These are phyloP conservation scores for Cudoniella acicularis DNA, from an alignment of 495 filamentous ascomycete species.

Conservation along the genomic window DNA sequence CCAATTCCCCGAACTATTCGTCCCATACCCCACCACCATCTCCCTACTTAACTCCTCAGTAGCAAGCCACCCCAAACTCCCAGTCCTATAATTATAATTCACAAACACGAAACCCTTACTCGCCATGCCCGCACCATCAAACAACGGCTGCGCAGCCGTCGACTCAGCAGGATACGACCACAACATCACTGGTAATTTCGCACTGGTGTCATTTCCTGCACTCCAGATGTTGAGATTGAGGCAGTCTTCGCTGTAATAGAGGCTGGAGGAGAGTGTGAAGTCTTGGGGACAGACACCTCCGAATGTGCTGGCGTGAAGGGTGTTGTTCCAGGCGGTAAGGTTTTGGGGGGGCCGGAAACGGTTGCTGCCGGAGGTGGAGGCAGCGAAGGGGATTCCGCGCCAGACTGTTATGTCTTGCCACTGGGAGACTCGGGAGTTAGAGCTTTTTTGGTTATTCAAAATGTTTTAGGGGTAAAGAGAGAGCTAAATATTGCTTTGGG, in stretches of 20 bases:
- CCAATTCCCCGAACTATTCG: slow-evolving; percentile 46
- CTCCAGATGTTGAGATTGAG: slow-evolving; percentile 56
- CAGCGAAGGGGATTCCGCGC: slow-evolving; percentile 2
- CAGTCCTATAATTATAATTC: slow-evolving; percentile 63
- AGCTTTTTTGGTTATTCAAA: too few species aligned
- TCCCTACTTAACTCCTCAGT: slow-evolving; percentile 2
- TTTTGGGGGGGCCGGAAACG: slow-evolving; percentile 4
- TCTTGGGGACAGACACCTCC: slow-evolving; percentile 4
- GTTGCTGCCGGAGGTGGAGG: slow-evolving; percentile 8
- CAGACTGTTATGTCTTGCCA: slow-evolving; percentile 10
- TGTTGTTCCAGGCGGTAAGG: slow-evolving; percentile 3
- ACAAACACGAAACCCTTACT: slow-evolving; percentile 51
- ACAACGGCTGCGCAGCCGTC: slow-evolving; percentile 42
- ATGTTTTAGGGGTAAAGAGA: too few species aligned
- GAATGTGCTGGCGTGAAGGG: slow-evolving; percentile 4
- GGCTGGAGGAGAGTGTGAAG: neutral
- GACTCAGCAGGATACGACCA: slow-evolving; percentile 61
- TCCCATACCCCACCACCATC: neutral
- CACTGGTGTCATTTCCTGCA: slow-evolving; percentile 10
- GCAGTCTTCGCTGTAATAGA: slow-evolving; percentile 52
- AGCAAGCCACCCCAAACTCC: slow-evolving; percentile 50
- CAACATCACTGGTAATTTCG: slow-evolving; percentile 52
- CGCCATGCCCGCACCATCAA: slow-evolving; percentile 47
- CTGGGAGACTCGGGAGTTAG: too few species aligned
- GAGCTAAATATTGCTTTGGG: too few species aligned